Conservation (phyloP, 768 basidiomycete species). For the Kwoniella sp. region DNA sequence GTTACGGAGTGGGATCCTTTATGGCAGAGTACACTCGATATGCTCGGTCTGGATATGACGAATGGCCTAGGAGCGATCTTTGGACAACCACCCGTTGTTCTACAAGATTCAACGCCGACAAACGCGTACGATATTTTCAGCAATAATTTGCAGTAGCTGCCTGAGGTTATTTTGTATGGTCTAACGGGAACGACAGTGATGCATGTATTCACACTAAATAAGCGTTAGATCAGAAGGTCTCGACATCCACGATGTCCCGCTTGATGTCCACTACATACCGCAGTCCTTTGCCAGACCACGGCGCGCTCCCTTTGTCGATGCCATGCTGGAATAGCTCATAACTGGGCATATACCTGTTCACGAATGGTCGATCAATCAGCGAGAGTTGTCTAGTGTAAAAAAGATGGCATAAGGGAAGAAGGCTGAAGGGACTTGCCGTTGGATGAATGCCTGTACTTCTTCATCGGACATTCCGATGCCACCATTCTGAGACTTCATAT, state of each 20-base stretch:
- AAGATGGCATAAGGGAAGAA: background rate
- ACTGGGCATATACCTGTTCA: constrained; percentile 86
- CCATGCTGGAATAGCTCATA: constrained; percentile 69
- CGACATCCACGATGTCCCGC: background rate
- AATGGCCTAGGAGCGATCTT: background rate
- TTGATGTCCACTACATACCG: background rate
- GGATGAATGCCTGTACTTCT: constrained; percentile 74
- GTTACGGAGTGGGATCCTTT: background rate
- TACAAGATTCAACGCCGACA: background rate
- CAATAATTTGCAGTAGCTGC: background rate
- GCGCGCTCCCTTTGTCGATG: constrained; percentile 9
- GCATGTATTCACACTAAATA: too few species aligned
- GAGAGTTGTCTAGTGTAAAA: too few species aligned
- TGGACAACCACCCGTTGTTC: background rate
- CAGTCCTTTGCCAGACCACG: background rate
- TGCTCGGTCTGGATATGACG: background rate
- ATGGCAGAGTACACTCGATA: background rate
- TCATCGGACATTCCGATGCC: constrained; percentile 86
- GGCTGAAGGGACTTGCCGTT: constrained; percentile 50
- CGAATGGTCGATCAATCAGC: background rate
- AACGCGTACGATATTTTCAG: background rate
- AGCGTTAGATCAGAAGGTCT: background rate
- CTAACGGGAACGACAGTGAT: too few species aligned
- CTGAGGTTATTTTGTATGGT: too few species aligned
- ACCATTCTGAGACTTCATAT: constrained; percentile 82